Percentiles rank a stretch among this genome's conserved stretches.
These are phyloP conservation scores for Botrytis elliptica DNA, from an alignment of 2,329 filamentous ascomycete species.

Conservation along the genomic window DNA sequence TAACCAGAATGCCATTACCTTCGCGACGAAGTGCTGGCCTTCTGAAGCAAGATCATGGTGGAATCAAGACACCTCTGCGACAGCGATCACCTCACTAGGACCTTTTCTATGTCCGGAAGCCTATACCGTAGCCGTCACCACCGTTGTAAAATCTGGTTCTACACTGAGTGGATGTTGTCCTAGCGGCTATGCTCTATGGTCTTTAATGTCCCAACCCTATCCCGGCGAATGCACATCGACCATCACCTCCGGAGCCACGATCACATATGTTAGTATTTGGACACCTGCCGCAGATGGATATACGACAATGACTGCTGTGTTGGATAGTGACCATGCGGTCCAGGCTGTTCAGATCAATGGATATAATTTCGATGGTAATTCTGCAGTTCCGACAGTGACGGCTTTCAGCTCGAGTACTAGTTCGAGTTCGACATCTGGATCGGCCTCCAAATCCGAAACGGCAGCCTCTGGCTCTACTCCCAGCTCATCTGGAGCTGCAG, in stretches of 20 bases:
- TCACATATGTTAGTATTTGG: slow-evolving; percentile 8
- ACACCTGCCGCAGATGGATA: neutral
- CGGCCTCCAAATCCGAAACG: neutral
- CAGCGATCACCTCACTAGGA: neutral
- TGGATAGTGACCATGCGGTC: neutral
- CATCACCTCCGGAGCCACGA: neutral
- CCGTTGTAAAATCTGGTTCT: neutral
- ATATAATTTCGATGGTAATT: slow-evolving; percentile 18
- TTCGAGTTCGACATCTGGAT: neutral
- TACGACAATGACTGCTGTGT: neutral
- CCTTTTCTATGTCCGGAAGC: slow-evolving; percentile 16
- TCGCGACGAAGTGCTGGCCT: slow-evolving; percentile 10
- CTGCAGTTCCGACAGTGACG: neutral
- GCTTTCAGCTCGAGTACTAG: neutral
- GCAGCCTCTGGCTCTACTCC: neutral
- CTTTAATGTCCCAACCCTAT: neutral
- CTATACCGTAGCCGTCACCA: neutral
- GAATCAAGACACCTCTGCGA: neutral
- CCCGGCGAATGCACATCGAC: slow-evolving; percentile 8
- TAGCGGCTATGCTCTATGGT: neutral
- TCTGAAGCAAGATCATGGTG: slow-evolving; percentile 6
- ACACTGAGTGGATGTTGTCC: slow-evolving; percentile 17
- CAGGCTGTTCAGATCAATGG: slow-evolving; percentile 15
- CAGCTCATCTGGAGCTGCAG: neutral
- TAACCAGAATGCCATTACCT: neutral